Conservation (phyloP, 1,284 basidiomycete species). For the Gymnopus androsaceus region DNA sequence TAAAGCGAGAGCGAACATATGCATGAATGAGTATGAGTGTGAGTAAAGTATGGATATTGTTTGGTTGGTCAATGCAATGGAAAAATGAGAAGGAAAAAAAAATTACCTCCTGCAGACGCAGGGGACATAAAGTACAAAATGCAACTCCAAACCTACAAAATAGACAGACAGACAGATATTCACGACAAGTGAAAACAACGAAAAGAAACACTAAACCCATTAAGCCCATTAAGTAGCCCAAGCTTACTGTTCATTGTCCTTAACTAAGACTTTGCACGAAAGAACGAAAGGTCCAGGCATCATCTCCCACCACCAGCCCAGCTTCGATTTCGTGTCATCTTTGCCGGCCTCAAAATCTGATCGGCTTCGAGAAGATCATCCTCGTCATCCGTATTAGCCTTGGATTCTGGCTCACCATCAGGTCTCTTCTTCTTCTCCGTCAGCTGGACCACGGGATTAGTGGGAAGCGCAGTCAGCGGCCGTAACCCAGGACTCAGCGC, state of each 20-base stretch:
- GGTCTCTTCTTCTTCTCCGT: conserved; percentile 35
- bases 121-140: conserved; percentile 3
- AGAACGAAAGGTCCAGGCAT: neutral
- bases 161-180: no score
- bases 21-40: neutral
- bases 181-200: no score
- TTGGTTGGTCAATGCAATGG: neutral
- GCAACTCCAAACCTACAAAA: conserved; percentile 4
- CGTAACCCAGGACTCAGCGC: conserved; percentile 34
- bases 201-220: neutral
- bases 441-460: conserved; percentile 41
- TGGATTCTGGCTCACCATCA: neutral
- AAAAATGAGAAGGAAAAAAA: neutral
- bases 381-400: neutral
- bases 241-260: neutral
- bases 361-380: neutral
- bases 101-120: neutral
- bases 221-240: neutral
- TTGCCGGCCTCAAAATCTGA: neutral
- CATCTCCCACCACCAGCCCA: conserved; percentile 17
- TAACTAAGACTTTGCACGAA: neutral
- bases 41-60: neutral
- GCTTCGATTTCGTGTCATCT: conserved; percentile 15
- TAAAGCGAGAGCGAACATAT: neutral
- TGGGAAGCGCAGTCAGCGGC: conserved; percentile 42